A percentile compares a stretch with the other conserved stretches of the same genome.
These are phyloP conservation scores for Paraglomus occultum DNA, from an alignment of 192 early-diverging fungal genomes.

Conservation along the genomic window DNA sequence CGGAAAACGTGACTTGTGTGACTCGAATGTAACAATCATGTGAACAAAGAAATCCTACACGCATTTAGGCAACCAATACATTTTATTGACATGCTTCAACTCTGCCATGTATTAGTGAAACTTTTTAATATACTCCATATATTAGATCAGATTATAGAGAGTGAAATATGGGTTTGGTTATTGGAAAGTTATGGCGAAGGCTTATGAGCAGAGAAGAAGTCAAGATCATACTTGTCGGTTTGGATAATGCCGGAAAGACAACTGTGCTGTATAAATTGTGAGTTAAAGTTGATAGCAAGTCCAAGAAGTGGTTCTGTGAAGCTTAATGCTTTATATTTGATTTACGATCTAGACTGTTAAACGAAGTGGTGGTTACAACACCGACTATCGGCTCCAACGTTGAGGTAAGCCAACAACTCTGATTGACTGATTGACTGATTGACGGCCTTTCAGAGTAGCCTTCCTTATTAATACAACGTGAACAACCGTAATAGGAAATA, in stretches of 20 bases:
- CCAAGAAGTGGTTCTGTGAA: background rate
- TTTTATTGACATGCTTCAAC: no score
- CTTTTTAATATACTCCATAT: no score
- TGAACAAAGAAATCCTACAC: no score
- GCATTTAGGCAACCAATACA: no score
- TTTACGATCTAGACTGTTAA: slow-evolving; percentile 54
- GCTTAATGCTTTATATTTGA: no score
- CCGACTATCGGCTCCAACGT: slow-evolving; percentile 74
- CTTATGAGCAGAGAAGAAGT: slow-evolving; percentile 61
- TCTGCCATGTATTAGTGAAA: no score
- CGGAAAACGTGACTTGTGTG: no score
- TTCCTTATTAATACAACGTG: background rate
- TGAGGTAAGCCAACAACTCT: slow-evolving; percentile 36
- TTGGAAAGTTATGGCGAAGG: slow-evolving; percentile 58
- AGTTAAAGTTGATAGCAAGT: slow-evolving; percentile 21
- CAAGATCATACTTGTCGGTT: slow-evolving; percentile 69
- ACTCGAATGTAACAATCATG: no score
- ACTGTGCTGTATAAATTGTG: slow-evolving; percentile 63
- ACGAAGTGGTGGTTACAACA: slow-evolving; percentile 62
- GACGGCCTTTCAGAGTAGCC: background rate
- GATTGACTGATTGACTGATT: background rate
- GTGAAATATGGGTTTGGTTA: slow-evolving; percentile 52
- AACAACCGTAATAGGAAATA: slow-evolving; percentile 40
- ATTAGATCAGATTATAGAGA: no score
- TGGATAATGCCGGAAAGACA: slow-evolving; percentile 74